Conservation (phyloP, 495 filamentous ascomycete genomes). For the Polyplosphaeria fusca region DNA sequence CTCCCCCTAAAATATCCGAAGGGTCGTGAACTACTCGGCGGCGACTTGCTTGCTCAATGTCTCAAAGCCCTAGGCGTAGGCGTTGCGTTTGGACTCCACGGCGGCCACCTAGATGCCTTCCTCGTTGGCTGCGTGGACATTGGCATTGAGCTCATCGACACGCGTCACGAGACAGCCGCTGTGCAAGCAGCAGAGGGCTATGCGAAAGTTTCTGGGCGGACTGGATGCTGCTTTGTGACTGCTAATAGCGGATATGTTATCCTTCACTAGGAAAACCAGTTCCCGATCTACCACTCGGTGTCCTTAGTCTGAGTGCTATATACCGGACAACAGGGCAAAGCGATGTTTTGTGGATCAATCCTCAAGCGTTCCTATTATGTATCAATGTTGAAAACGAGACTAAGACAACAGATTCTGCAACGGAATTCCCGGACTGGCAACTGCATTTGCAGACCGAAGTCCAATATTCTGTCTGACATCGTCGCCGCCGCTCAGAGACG, state of each 20-base stretch:
- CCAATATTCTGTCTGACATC: slow-evolving; percentile 34
- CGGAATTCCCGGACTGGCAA: slow-evolving; percentile 29
- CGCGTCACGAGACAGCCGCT: slow-evolving; percentile 35
- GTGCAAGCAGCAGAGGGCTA: slow-evolving; percentile 37
- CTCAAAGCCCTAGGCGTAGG: slow-evolving; percentile 27
- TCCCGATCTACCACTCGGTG: too few relatives aligned
- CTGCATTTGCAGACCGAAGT: slow-evolving; percentile 35
- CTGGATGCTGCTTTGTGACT: slow-evolving; percentile 32
- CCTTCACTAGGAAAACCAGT: not conserved
- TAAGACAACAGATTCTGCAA: slow-evolving; percentile 26
- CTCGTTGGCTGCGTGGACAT: slow-evolving; percentile 33
- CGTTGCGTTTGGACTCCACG: slow-evolving; percentile 37
- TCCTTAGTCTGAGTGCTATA: too few relatives aligned
- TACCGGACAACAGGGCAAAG: not conserved
- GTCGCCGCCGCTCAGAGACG: slow-evolving; percentile 32
- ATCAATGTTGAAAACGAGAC: not conserved
- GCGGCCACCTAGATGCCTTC: slow-evolving; percentile 37
- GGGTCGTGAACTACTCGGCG: slow-evolving; percentile 30
- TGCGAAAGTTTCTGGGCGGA: slow-evolving; percentile 32
- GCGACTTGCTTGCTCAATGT: slow-evolving; percentile 35
- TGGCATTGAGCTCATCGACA: slow-evolving; percentile 36
- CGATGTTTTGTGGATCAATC: not conserved
- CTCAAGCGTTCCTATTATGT: not conserved
- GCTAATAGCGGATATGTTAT: slow-evolving; percentile 33
- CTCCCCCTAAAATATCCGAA: slow-evolving; percentile 7